phyloP scores from a whole-genome alignment of 2,329 filamentous ascomycete species.

The Apiospora phragmitis region DNA sequence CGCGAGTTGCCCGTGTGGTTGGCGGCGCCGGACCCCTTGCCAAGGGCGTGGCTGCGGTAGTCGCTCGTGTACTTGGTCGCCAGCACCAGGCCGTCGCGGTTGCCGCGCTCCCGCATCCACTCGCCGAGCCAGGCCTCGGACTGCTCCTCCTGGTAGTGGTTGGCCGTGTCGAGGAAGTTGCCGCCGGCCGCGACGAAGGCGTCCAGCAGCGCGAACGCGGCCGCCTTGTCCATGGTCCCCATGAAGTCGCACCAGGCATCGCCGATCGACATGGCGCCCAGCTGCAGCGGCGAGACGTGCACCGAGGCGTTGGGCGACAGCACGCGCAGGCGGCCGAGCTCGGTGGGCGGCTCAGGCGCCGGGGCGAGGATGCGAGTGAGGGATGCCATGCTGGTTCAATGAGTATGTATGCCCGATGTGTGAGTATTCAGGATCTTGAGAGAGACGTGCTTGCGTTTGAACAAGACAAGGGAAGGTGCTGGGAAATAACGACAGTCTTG shows the following conservation, averaged over 20 bases:
- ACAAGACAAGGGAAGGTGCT: background rate
- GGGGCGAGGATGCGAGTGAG: constrained; percentile 18
- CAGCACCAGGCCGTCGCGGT: constrained; percentile 54
- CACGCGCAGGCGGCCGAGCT: constrained; percentile 53
- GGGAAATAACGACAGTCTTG: too few species aligned
- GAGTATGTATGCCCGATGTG: background rate
- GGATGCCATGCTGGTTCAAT: background rate
- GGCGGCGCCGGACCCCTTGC: constrained; percentile 36
- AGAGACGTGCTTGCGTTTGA: background rate
- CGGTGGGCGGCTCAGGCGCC: constrained; percentile 40
- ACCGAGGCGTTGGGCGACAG: constrained; percentile 51
- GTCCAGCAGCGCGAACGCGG: constrained; percentile 58
- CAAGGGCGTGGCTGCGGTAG: constrained; percentile 40
- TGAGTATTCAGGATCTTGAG: background rate
- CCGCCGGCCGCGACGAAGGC: constrained; percentile 57
- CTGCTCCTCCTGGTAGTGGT: constrained; percentile 58
- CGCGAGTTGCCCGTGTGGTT: constrained; percentile 58
- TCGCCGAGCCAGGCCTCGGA: constrained; percentile 60
- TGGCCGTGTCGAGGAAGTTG: constrained; percentile 69
- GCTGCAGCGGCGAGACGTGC: constrained; percentile 51
- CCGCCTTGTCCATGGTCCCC: constrained; percentile 55
- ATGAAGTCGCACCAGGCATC: constrained; percentile 44
- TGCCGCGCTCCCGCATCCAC: constrained; percentile 51
- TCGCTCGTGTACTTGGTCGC: constrained; percentile 58
- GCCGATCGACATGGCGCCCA: constrained; percentile 56